These are phyloP conservation scores for Colletotrichum liriopes DNA, from an alignment of 2,329 filamentous ascomycete species.

Conservation along the genomic window DNA sequence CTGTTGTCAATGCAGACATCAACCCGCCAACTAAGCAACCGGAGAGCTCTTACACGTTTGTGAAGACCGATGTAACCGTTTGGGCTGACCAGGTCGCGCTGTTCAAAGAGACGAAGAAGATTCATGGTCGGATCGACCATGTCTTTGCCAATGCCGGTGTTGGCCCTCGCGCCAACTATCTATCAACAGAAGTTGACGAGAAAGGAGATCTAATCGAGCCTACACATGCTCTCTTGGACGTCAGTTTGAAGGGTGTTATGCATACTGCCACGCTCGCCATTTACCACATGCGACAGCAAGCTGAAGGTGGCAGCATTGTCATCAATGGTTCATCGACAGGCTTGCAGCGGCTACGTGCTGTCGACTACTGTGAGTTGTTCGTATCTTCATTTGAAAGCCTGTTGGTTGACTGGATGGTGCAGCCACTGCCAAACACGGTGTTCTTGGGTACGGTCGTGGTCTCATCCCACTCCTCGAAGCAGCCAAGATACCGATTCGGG, in stretches of 20 bases:
- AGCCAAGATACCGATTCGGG: conserved; percentile 62
- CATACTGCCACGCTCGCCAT: conserved; percentile 65
- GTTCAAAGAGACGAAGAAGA: conserved; percentile 67
- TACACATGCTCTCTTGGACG: conserved; percentile 58
- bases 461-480: conserved; percentile 56
- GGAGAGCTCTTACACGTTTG: conserved; percentile 54
- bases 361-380: conserved; percentile 63
- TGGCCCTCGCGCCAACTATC: conserved; percentile 61
- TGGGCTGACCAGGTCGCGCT: conserved; percentile 67
- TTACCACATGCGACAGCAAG: conserved; percentile 65
- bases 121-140: conserved; percentile 83
- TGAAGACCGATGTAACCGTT: conserved; percentile 62
- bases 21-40: conserved; percentile 55
- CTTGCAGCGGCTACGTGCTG: conserved; percentile 64
- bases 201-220: conserved; percentile 66
- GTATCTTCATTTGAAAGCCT: not conserved
- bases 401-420: not conserved
- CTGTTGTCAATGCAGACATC: conserved; percentile 70
- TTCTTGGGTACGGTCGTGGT: conserved; percentile 68
- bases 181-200: conserved; percentile 63
- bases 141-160: conserved; percentile 80
- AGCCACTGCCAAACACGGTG: conserved; percentile 69
- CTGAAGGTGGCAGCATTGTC: conserved; percentile 67
- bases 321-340: conserved; percentile 67
- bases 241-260: conserved; percentile 65